Evolutionary conservation across 2,329 filamentous ascomycete species (phyloP).

Genomic region (Lasiodiplodia sp.): DNA sequence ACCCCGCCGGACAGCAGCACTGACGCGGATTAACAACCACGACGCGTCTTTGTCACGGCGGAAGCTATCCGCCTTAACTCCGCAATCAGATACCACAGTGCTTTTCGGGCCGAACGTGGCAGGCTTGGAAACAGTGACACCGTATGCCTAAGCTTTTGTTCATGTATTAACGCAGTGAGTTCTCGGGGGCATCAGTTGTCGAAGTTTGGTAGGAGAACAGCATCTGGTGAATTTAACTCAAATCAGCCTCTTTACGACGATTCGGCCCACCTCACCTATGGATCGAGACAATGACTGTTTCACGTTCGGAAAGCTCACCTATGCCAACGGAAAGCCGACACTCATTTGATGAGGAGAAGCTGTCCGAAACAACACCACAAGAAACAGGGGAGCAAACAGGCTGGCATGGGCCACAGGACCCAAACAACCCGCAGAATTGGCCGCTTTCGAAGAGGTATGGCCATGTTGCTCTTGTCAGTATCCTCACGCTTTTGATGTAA

Average conservation of each 20-base stretch:
- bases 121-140: too few relatives aligned
- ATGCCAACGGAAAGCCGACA: background rate
- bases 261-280: background rate
- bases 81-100: background rate
- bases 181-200: too few relatives aligned
- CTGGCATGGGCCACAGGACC: constrained; percentile 32
- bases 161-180: background rate
- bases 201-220: too few relatives aligned
- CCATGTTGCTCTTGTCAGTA: constrained; percentile 36
- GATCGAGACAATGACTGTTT: background rate
- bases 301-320: background rate
- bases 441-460: constrained; percentile 35
- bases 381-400: background rate
- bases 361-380: background rate
- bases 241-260: too few relatives aligned
- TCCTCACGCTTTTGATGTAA: constrained; percentile 36
- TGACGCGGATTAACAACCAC: background rate
- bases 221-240: too few relatives aligned
- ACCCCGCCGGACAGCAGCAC: background rate
- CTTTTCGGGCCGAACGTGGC: background rate
- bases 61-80: background rate
- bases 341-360: background rate
- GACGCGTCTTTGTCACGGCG: background rate
- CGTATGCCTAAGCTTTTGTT: background rate
- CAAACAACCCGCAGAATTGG: constrained; percentile 38